phyloP scores from a whole-genome alignment of 1,284 basidiomycete genomes.

The Malassezia obtusa region DNA sequence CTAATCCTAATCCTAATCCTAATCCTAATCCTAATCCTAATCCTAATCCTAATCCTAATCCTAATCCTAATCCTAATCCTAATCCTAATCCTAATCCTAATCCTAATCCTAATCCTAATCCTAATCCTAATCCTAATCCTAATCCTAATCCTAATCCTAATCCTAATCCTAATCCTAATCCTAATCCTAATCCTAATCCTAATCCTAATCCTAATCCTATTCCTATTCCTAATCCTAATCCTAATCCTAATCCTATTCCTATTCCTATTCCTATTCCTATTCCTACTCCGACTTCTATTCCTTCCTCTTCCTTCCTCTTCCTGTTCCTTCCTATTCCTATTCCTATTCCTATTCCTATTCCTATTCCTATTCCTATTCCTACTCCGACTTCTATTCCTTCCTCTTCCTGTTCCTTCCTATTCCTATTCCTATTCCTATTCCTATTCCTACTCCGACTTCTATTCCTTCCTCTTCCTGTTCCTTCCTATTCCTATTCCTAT shows the following conservation, averaged over 20 bases:
- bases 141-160: conserved; percentile 5
- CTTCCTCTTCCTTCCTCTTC: no score
- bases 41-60: conserved; percentile 4
- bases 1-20: no score
- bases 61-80: conserved; percentile 11
- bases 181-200: conserved; percentile 9
- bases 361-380: neutral
- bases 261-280: neutral
- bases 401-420: neutral
- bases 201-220: conserved; percentile 3
- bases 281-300: neutral
- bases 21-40: neutral
- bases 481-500: neutral
- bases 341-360: neutral
- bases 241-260: neutral
- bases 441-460: no score
- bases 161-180: conserved; percentile 7
- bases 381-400: neutral
- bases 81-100: conserved; percentile 11
- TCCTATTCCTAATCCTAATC: conserved; percentile 4
- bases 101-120: conserved; percentile 11
- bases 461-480: no score
- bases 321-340: neutral
- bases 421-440: neutral
- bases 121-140: conserved; percentile 10